Evolutionary conservation across 495 filamentous ascomycete species (phyloP).

Genomic region (Xylaria acuta): DNA sequence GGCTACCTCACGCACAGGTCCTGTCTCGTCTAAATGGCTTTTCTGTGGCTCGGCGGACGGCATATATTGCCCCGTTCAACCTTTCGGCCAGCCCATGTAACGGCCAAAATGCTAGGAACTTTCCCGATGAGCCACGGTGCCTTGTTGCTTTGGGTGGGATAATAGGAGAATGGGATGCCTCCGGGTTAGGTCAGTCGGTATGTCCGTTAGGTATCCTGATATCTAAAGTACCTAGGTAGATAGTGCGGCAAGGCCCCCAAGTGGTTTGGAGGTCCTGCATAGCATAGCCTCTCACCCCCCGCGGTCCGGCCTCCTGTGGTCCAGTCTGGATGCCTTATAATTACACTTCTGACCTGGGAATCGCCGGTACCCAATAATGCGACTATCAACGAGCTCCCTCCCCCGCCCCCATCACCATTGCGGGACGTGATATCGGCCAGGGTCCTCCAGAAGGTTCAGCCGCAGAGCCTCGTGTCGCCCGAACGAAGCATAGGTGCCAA

Average conservation of each 20-base stretch:
- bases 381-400: not conserved
- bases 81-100: not conserved
- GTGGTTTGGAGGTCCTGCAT: not conserved
- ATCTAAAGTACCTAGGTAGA: too few relatives aligned
- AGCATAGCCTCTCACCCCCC: not conserved
- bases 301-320: not conserved
- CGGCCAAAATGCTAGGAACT: not conserved
- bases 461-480: constrained; percentile 17
- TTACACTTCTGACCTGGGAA: not conserved
- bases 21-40: not conserved
- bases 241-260: not conserved
- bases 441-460: constrained; percentile 1
- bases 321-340: not conserved
- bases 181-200: not conserved
- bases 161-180: not conserved
- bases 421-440: not conserved
- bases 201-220: not conserved
- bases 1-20: not conserved
- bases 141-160: not conserved
- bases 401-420: not conserved
- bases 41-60: not conserved
- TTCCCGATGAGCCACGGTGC: not conserved
- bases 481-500: not conserved
- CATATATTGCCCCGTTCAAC: not conserved
- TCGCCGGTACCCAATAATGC: not conserved